Base-by-base conservation (phyloP, 2,329 filamentous ascomycete genomes). In the Thielaviopsis musarum region DNA sequence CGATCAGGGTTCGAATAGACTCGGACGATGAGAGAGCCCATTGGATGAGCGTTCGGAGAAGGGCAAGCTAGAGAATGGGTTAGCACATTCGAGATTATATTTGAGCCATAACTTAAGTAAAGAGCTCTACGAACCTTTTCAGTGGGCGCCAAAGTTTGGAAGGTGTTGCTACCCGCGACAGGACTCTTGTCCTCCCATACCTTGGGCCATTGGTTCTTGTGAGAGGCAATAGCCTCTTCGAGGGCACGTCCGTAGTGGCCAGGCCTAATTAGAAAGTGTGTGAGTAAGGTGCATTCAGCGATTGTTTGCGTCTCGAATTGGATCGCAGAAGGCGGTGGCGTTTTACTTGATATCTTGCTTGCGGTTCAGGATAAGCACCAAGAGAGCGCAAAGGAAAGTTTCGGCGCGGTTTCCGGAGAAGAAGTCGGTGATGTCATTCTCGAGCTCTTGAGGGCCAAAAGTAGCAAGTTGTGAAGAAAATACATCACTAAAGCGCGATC, bases 291-390 rank as follows among this genome's bases (percentile, higher is more conserved):
- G 19, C 28, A 59, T 30, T 15, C 5, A n/a, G 17, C 24, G 28
- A 30, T 2, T 17, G 15, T 17, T 57, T 28, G 55, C 49, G 30
- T 26, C n/a, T 26, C 26, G 52, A n/a, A 5, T 48, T 41, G 30
- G 45, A 38, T 48, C 17, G 19, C 45, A n/a, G 51, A 19, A 22
- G 21, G 19, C 51, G 54, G 30, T 51, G 45, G 58, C 26, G 63
- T 64, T 89, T 72, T 81, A 97, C 93, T 98, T 95, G 69, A 97
- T 88, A 73, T 95, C 91, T 70, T 98, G 95, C 77, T 98, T 97
- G 71, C 93, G 85, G 72, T 98, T 98, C 67, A 98, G 77, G 59
- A 96, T 81, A 66, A 98, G 77, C 34, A 87, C 85, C 52, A 98
- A 76, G 64, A 98, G 73, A 63, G 90, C 90, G 75, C 94, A 98